Base-by-base conservation (phyloP, 192 early-diverging fungal genomes). In the Thamnidium elegans region DNA sequence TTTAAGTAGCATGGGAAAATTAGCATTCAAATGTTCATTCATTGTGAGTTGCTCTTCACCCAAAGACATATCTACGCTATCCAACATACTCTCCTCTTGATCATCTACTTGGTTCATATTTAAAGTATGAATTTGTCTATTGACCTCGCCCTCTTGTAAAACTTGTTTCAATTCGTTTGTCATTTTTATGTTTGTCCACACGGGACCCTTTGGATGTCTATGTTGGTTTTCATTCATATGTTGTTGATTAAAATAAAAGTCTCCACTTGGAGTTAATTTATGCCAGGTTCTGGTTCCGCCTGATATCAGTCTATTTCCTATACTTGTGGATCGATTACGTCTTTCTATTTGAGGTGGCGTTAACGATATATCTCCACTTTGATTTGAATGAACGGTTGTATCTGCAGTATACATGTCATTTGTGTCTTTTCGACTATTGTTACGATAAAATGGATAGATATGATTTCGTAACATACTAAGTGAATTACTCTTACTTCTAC, bases 1-100 rank as follows among this genome's bases (percentile, higher is more conserved):
- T 20, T 79, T 77, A 0, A 83, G 74, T 50, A 87, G 45, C 19
- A 74, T 80, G 13, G 54, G 43, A 61, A 87, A 87, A 47, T 81
- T 67, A 21, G 61, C 63, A 23, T 62, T 56, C 63, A 87, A 81
- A 13, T 67, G 64, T n/a, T 75, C 74, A 23, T 65, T 65, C 52
- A 65, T 46, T 17, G 3, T n/a, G 15, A 11, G 36, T 31, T 55
- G 63, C 47, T 53, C 64, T 62, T 70, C 54, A 34, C 14, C 62
- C 45, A 36, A 31, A 17, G 43, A 19, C 10, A 21, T 34, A 20
- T 31, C 19, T 34, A 36, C n/a, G 14, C 10, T 42, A 34, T 66
- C 55, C 3, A 42, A 9, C 30, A 19, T 31, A 3, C 26, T 26
- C 26, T 26, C 26, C 26, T 26, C 26, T 26, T 26, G 26, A 26